Evolutionary conservation across 108 stramenopile species (phyloP), one percentile per base, ranked within the genome.

Genomic region (Parietichytrium sp.): DNA sequence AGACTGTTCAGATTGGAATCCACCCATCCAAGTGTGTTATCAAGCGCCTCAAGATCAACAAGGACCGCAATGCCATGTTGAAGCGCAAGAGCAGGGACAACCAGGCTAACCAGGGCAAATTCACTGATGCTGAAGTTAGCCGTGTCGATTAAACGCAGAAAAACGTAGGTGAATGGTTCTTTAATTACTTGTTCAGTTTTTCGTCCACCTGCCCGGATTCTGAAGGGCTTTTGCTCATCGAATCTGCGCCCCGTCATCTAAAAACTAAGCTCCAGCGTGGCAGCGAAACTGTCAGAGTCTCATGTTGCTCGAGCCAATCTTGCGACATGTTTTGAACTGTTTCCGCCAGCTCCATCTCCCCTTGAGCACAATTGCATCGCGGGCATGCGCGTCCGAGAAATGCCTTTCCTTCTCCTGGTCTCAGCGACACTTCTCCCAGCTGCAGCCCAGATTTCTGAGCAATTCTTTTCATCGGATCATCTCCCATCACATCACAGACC

Each of bases 41-140:
- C 86, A 99, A 97, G 80, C 98, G 98, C 88, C 87, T 99, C 79
- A 97, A 98, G 91, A 89, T 98, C 91, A 96, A 98, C 91, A 98
- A 97, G 93, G 96, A 95, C 84, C 95, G 98, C 81, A 96, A 96
- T 87, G 94, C 93, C 29, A 88, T 92, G 54, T 89, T 99, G 48
- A 96, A 96, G 80, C 93, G 96, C 84, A 99, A 98, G 92, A 90
- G 91, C 79, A 93, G 94, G 77, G 84, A 89, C 36, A 89, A 88
- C 54, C 78, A 38, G 0, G 49, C 84, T 48, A 89, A 85, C 79
- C 86, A 90, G 23, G 93, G 12, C 23, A 47, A 55, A 49, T 54
- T 72, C 38, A 72, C 38, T 42, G 20, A 42, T 42, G 61, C 29
- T 72, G 61, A 72, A 23, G 25, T 72, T 45, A 45, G 38, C 42